A percentile compares a stretch with the other conserved stretches of the same genome.
phyloP scores from a whole-genome alignment of 1,284 basidiomycete species.

The Puccinia coronata region DNA sequence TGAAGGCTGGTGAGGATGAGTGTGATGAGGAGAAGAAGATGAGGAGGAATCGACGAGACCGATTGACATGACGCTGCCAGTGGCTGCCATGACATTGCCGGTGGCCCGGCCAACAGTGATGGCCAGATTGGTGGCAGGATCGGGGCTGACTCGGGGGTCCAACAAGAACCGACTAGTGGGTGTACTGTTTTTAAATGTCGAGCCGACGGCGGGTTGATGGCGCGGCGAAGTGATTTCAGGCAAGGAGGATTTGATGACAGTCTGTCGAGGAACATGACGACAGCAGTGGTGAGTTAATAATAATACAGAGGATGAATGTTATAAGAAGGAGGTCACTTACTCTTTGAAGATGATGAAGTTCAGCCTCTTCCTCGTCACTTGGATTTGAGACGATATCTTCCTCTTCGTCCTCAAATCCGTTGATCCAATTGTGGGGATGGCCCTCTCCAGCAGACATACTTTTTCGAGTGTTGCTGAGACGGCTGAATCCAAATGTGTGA shows the following conservation, averaged over 20 bases:
- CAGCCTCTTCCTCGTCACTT: constrained; percentile 42
- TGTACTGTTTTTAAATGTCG: constrained; percentile 27
- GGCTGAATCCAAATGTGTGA: constrained; percentile 38
- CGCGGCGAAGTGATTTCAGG: not conserved
- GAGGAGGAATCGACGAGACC: constrained; percentile 5
- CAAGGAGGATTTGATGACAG: constrained; percentile 4
- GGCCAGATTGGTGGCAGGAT: constrained; percentile 25
- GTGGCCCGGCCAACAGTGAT: constrained; percentile 26
- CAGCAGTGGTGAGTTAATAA: not conserved
- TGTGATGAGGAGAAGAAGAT: not conserved
- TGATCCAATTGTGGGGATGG: constrained; percentile 44
- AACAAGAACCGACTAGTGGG: constrained; percentile 38
- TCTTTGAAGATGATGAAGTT: constrained; percentile 16
- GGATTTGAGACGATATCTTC: constrained; percentile 44
- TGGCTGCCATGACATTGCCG: too few relatives aligned
- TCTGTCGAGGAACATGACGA: not conserved
- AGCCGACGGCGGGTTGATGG: not conserved
- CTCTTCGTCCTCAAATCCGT: constrained; percentile 44
- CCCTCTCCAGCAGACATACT: constrained; percentile 27
- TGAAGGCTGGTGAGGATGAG: too few relatives aligned
- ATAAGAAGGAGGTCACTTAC: constrained; percentile 5
- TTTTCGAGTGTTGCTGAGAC: not conserved
- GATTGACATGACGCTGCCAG: constrained; percentile 18
- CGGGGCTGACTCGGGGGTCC: not conserved
- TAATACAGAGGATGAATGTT: not conserved